Percentiles rank a stretch among this genome's conserved stretches.
phyloP scores from a whole-genome alignment of 306 rosid genomes.

The Vigna nakashimae region DNA sequence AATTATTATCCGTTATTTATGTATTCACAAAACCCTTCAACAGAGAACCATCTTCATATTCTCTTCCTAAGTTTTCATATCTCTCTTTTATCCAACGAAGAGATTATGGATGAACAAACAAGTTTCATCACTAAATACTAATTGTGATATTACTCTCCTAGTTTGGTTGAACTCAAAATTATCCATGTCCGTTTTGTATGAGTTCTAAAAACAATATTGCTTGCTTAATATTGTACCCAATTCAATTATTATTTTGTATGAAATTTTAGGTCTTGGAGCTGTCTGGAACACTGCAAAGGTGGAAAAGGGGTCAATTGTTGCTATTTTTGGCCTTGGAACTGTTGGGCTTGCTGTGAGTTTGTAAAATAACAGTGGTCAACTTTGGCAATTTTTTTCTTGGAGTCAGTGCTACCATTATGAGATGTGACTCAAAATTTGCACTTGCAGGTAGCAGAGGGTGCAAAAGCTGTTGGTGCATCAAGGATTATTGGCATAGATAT shows the following conservation, averaged over 20 bases:
- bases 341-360: slow-evolving; percentile 95
- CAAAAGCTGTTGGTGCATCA: slow-evolving; percentile 92
- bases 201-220: too few relatives aligned
- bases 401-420: slow-evolving; percentile 21
- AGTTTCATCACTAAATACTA: too few relatives aligned
- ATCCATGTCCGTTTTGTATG: slow-evolving; percentile 6
- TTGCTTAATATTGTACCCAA: slow-evolving; percentile 46
- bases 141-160: neutral
- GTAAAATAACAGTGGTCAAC: slow-evolving; percentile 7
- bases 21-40: too few relatives aligned
- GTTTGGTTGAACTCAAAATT: slow-evolving; percentile 3
- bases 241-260: slow-evolving; percentile 32
- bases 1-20: too few relatives aligned
- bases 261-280: slow-evolving; percentile 86
- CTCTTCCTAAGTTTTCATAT: too few relatives aligned
- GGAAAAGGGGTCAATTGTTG: slow-evolving; percentile 85
- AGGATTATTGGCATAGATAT: slow-evolving; percentile 88
- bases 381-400: slow-evolving; percentile 36
- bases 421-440: slow-evolving; percentile 11
- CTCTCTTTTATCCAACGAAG: too few relatives aligned
- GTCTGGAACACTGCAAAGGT: slow-evolving; percentile 99
- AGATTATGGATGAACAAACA: too few relatives aligned
- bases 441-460: slow-evolving; percentile 95
- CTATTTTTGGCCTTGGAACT: slow-evolving; percentile 93
- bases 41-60: too few relatives aligned